phyloP scores from a whole-genome alignment of 805 yeast genomes.

The Pichia heedii region DNA sequence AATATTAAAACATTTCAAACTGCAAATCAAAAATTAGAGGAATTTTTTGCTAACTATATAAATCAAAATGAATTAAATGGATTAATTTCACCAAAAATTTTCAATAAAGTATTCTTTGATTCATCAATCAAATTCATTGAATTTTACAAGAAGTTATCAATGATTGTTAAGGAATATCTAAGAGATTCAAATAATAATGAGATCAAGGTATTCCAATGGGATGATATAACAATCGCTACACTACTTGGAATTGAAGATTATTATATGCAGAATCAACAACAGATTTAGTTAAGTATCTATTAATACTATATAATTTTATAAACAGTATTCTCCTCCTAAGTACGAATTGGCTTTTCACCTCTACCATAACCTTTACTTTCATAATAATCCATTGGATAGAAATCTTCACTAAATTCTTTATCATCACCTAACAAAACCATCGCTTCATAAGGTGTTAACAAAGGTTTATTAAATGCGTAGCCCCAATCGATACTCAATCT shows the following conservation, averaged over 20 bases:
- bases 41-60: constrained; percentile 50
- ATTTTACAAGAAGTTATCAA: constrained; percentile 34
- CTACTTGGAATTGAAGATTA: constrained; percentile 56
- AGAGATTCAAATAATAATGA: constrained; percentile 19
- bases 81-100: constrained; percentile 54
- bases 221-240: constrained; percentile 52
- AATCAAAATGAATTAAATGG: constrained; percentile 49
- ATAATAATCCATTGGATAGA: constrained; percentile 95
- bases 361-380: constrained; percentile 86
- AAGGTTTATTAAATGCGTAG: constrained; percentile 86
- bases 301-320: too few species aligned
- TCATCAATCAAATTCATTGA: constrained; percentile 43
- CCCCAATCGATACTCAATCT: constrained; percentile 97
- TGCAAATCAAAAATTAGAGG: constrained; percentile 38
- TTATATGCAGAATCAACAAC: constrained; percentile 10
- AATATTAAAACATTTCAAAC: constrained; percentile 33
- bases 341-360: constrained; percentile 56
- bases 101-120: constrained; percentile 42
- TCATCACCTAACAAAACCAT: constrained; percentile 81
- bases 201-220: constrained; percentile 39
- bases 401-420: constrained; percentile 48
- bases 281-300: too few species aligned
- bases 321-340: neutral
- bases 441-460: constrained; percentile 92
- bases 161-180: constrained; percentile 32